Conservation (phyloP, 2,329 filamentous ascomycete species). For the Alternaria brassicae region DNA sequence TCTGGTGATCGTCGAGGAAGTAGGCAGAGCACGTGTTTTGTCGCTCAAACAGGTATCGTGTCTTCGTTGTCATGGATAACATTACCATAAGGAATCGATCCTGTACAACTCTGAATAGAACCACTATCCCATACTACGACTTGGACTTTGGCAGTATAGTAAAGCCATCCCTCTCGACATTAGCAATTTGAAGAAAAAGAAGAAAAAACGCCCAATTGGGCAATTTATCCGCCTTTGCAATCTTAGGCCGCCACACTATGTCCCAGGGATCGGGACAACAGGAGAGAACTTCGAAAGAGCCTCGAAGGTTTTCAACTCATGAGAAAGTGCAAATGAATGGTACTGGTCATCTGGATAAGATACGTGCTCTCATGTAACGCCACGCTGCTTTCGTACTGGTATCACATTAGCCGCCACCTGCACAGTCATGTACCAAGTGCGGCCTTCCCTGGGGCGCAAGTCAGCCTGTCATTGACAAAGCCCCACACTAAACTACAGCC, state of each 20-base stretch:
- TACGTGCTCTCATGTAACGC: not conserved
- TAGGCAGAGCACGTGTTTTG: constrained; percentile 1
- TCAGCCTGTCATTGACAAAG: constrained; percentile 12
- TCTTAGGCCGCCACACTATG: not conserved
- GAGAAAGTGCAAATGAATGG: not conserved
- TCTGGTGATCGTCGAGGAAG: not conserved
- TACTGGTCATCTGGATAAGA: not conserved
- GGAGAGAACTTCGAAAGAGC: not conserved
- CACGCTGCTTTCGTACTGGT: not conserved
- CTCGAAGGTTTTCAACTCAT: not conserved
- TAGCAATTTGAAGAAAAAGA: not conserved
- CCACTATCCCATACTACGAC: not conserved
- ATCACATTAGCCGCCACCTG: not conserved
- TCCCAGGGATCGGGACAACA: not conserved
- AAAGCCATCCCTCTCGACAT: not conserved
- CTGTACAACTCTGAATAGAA: not conserved
- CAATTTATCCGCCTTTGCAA: not conserved
- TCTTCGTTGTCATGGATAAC: not conserved
- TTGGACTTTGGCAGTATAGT: not conserved
- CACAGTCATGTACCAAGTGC: constrained; percentile 4
- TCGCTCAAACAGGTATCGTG: constrained; percentile 9
- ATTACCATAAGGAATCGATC: not conserved
- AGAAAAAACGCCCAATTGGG: not conserved
- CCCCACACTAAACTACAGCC: not conserved
- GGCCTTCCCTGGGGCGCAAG: not conserved